Evolutionary conservation across 148 eudicot species (phyloP), one percentile per base, ranked within the genome.

Genomic region (Agrostemma githago): DNA sequence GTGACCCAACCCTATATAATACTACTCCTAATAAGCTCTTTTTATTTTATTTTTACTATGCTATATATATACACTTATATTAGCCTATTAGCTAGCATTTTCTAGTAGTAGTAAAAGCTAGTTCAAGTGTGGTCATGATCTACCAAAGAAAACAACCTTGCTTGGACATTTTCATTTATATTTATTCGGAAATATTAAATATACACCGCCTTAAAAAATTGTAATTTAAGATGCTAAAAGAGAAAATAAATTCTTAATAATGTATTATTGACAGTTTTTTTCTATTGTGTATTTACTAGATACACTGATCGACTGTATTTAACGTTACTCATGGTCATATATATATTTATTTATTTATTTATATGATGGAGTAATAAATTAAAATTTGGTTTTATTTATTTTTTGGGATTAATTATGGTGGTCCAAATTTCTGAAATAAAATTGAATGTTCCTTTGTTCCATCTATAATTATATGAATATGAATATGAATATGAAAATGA

Each of bases 361-460:
- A 37, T 39, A 64, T 7, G 7, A 3, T 48, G 11, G 9, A 37
- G 38, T 68, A 68, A 68, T 17, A 43, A 43, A 43, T 68, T 19
- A 17, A 8, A 42, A 10, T 41, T 58, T 34, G 26, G 5, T 20
- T 72, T 44, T 15, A 26, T 14, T 53, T 4, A 42, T 37, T 34
- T 20, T 48, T 11, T 72, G 17, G 0, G 10, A 17, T 8, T 15
- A 12, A 8, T 8, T 60, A 26, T 41, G 7, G 78, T 75, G 78
- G 78, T 75, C 72, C 78, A 66, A 44, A 68, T 5, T 15, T 62
- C 57, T 62, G 76, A 68, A 26, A 42, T 43, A 68, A 75, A 75
- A 67, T 75, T 67, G 78, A 75, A 76, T 68, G 78, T 41, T 58
- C 11, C 26, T 39, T 40, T 68, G 58, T 68, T 66, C 9, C 12